Evolutionary conservation across 352 stramenopile genomes (phyloP).

Genomic region (Pythium angustatum): DNA sequence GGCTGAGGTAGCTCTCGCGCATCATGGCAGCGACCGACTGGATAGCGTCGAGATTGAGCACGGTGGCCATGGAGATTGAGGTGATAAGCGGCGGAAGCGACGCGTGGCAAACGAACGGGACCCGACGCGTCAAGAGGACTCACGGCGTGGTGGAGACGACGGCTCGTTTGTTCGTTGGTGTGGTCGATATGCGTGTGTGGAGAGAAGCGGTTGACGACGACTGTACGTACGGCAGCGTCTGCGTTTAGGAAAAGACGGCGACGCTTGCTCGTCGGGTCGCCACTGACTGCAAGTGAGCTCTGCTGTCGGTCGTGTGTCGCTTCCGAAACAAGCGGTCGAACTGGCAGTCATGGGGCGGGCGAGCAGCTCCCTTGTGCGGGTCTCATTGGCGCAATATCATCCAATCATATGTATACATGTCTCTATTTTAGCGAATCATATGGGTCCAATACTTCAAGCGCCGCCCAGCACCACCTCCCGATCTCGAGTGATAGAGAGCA

Average conservation of each 20-base stretch:
- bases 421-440: conserved; percentile 5
- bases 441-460: neutral
- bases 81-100: neutral
- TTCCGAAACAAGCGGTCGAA: conserved; percentile 27
- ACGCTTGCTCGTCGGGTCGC: conserved; percentile 17
- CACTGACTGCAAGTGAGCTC: neutral
- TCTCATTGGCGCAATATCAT: conserved; percentile 18
- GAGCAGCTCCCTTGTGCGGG: neutral
- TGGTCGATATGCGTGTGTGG: too few relatives aligned
- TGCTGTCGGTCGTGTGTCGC: conserved; percentile 15
- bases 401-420: conserved; percentile 15
- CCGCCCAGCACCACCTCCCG: too few relatives aligned
- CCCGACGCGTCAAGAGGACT: neutral
- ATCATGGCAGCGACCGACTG: conserved; percentile 61
- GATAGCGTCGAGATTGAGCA: conserved; percentile 66
- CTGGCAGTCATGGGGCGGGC: conserved; percentile 20
- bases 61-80: conserved; percentile 41
- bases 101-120: neutral
- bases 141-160: neutral
- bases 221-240: too few relatives aligned
- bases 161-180: too few relatives aligned
- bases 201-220: too few relatives aligned
- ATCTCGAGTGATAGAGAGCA: too few relatives aligned
- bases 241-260: neutral
- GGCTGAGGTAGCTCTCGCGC: conserved; percentile 64